Percentiles rank a stretch among this genome's conserved stretches.
These are phyloP conservation scores for Aethionema arabicum DNA, from an alignment of 345 rosid species.

Conservation along the genomic window DNA sequence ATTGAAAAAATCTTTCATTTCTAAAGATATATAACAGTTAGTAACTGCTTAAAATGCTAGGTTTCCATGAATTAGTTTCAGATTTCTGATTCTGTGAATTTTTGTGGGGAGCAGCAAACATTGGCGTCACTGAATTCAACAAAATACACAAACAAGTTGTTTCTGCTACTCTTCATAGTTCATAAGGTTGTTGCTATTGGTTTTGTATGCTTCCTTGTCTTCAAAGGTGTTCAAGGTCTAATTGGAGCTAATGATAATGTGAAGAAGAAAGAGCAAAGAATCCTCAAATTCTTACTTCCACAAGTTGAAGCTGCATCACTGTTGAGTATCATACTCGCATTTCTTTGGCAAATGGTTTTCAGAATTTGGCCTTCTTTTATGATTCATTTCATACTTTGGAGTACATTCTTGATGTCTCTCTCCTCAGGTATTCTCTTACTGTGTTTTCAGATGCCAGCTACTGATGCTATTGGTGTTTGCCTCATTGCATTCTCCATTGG, in stretches of 20 bases:
- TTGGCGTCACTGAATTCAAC: conserved; percentile 71
- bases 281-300: conserved; percentile 61
- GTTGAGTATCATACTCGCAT: conserved; percentile 79
- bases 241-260: conserved; percentile 48
- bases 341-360: conserved; percentile 80
- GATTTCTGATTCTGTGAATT: conserved; percentile 8
- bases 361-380: conserved; percentile 73
- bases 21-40: no score
- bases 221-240: conserved; percentile 84
- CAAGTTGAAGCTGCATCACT: conserved; percentile 89
- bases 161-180: conserved; percentile 62
- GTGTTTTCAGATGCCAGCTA: conserved; percentile 84
- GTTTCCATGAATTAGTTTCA: conserved; percentile 1
- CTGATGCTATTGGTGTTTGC: conserved; percentile 82
- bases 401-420: conserved; percentile 62
- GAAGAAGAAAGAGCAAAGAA: conserved; percentile 56
- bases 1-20: neutral
- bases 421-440: conserved; percentile 88
- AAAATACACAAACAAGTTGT: conserved; percentile 74
- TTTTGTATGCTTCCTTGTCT: conserved; percentile 74
- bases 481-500: conserved; percentile 79
- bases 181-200: conserved; percentile 68
- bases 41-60: neutral
- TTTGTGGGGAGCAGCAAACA: conserved; percentile 44
- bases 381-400: conserved; percentile 90